Conservation (phyloP, 495 filamentous ascomycete genomes). For the Ascobolus immersus region DNA sequence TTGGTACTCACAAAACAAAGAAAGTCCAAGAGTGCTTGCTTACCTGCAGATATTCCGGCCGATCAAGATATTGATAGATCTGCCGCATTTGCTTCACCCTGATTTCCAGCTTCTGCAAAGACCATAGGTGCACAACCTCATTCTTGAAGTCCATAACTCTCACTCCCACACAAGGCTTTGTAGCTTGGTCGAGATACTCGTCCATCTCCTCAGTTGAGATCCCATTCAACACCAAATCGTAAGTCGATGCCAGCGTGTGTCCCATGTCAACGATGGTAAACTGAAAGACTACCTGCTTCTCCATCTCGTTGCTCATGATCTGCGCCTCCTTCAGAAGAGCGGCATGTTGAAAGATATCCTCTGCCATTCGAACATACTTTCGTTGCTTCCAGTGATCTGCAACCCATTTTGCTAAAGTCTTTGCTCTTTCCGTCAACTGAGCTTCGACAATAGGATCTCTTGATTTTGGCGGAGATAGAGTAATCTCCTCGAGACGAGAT, state of each 20-base stretch:
- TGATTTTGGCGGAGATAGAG: constrained; percentile 20
- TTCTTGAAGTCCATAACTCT: constrained; percentile 82
- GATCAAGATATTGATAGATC: constrained; percentile 85
- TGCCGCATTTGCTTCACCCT: constrained; percentile 79
- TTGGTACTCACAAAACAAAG: constrained; percentile 25
- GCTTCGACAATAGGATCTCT: constrained; percentile 25
- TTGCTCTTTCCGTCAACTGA: constrained; percentile 43
- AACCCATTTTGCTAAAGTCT: constrained; percentile 36
- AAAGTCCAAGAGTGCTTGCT: constrained; percentile 2
- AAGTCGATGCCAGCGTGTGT: constrained; percentile 70
- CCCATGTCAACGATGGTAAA: constrained; percentile 77
- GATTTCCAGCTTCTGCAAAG: constrained; percentile 67
- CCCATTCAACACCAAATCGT: constrained; percentile 84
- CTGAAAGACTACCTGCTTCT: constrained; percentile 83
- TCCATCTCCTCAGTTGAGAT: constrained; percentile 73
- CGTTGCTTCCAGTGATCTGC: constrained; percentile 56
- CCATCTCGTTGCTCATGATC: constrained; percentile 91
- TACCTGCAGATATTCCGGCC: constrained; percentile 64
- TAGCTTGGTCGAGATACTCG: constrained; percentile 48
- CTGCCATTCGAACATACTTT: constrained; percentile 85
- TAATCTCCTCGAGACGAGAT: constrained; percentile 34
- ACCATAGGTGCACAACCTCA: constrained; percentile 76
- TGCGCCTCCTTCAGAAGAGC: constrained; percentile 81
- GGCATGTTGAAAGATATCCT: constrained; percentile 67
- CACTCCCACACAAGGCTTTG: constrained; percentile 75